Evolutionary conservation across 1,139 yeast species (phyloP).

Genomic region (Protomyces inouyei): DNA sequence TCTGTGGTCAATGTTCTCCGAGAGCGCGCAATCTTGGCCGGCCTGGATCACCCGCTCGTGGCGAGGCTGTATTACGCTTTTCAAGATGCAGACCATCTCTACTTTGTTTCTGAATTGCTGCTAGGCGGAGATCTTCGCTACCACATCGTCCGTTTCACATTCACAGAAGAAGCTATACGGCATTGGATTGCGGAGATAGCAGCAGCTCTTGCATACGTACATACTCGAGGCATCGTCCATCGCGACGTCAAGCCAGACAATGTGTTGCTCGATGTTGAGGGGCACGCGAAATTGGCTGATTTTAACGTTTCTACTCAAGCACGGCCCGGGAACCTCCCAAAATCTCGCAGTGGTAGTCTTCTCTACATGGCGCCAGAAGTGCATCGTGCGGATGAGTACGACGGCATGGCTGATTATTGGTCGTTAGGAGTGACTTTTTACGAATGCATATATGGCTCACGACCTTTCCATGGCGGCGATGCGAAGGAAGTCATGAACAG

Average conservation of each 20-base stretch:
- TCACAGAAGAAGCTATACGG: conserved; percentile 58
- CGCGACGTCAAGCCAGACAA: conserved; percentile 70
- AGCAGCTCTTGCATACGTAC: conserved; percentile 62
- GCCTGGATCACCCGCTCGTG: conserved; percentile 67
- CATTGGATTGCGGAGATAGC: conserved; percentile 65
- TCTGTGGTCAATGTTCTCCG: conserved; percentile 51
- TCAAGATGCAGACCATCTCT: conserved; percentile 60
- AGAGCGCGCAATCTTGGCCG: conserved; percentile 58
- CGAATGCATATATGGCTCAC: conserved; percentile 66
- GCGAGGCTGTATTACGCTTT: conserved; percentile 77
- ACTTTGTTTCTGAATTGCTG: conserved; percentile 63
- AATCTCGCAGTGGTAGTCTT: conserved; percentile 62
- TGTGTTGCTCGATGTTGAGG: conserved; percentile 59
- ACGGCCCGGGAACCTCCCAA: conserved; percentile 25
- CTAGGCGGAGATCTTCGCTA: conserved; percentile 88
- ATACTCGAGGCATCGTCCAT: conserved; percentile 58
- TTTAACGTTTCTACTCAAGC: conserved; percentile 50
- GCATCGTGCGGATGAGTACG: conserved; percentile 47
- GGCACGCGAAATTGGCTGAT: conserved; percentile 68
- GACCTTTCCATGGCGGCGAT: conserved; percentile 30
- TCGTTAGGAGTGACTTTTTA: conserved; percentile 78
- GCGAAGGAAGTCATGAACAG: conserved; percentile 26
- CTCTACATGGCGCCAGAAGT: conserved; percentile 91
- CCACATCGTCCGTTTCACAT: conserved; percentile 54
- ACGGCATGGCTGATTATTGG: conserved; percentile 84